A percentile compares a stretch with the other conserved stretches of the same genome.
Evolutionary conservation across 345 rosid species (phyloP).

Genomic region (Bretschneidera sinensis): DNA sequence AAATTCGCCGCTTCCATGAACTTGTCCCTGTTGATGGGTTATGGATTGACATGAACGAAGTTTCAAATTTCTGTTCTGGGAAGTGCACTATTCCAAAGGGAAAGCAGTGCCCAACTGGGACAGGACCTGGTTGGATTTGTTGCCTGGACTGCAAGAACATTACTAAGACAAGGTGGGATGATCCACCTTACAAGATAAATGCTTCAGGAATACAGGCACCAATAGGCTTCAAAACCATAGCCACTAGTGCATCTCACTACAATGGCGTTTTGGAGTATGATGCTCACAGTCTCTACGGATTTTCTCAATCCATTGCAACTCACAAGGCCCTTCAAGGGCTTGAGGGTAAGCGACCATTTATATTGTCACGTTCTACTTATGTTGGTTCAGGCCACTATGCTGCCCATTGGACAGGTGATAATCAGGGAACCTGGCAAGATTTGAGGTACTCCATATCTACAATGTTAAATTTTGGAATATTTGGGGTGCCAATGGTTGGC

Average conservation of each 20-base stretch:
- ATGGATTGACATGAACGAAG: slow-evolving; percentile 99
- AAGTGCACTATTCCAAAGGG: slow-evolving; percentile 65
- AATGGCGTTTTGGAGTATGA: slow-evolving; percentile 88
- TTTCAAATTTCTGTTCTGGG: slow-evolving; percentile 83
- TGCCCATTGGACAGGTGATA: slow-evolving; percentile 99
- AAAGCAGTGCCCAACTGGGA: slow-evolving; percentile 64
- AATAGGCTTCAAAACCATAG: slow-evolving; percentile 85
- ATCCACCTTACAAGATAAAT: slow-evolving; percentile 95
- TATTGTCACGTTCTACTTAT: slow-evolving; percentile 73
- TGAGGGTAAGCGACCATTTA: slow-evolving; percentile 87
- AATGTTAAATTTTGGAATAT: slow-evolving; percentile 82
- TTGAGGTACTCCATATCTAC: slow-evolving; percentile 85
- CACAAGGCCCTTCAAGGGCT: slow-evolving; percentile 73
- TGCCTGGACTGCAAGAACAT: slow-evolving; percentile 98
- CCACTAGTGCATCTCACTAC: slow-evolving; percentile 90
- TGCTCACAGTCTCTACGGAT: slow-evolving; percentile 90
- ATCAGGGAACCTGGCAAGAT: slow-evolving; percentile 89
- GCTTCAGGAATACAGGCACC: slow-evolving; percentile 74
- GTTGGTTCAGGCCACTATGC: slow-evolving; percentile 90
- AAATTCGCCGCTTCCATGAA: slow-evolving; percentile 78
- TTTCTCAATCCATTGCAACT: slow-evolving; percentile 84
- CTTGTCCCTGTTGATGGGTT: slow-evolving; percentile 87
- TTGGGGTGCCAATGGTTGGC: slow-evolving; percentile 97
- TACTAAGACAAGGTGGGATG: slow-evolving; percentile 81
- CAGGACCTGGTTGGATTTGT: slow-evolving; percentile 93